Evolutionary conservation across 306 rosid species (phyloP), one percentile per base, ranked within the genome.

Genomic region (Sphenostylis stenocarpa): DNA sequence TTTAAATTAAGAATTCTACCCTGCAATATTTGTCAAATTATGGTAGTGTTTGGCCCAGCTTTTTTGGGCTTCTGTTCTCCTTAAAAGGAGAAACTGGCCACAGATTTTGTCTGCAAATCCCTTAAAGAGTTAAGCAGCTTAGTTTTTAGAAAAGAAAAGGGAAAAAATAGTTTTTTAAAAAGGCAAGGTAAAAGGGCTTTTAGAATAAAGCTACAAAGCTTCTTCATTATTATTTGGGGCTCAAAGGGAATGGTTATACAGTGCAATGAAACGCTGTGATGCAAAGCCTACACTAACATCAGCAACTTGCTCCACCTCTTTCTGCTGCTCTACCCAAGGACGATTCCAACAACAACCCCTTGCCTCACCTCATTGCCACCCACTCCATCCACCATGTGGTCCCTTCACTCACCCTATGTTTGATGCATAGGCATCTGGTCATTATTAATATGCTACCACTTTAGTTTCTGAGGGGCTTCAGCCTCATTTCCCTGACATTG

Each of bases 401-500:
- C 71, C 71, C 85, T 93, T 19, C 89, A 88, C 85, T 91, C 91
- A 3, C 91, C 71, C 73, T 90, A 86, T 79, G 76, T 57, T 80
- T 90, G 65, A 85, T 93, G 75, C 92, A 83, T 60, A 83, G 79
- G 44, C 86, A 90, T 71, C 55, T 88, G 4, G 91, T 92, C 6
- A 89, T 36, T 91, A 52, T 88, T 23, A 88, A 93, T 26, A 77
- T 87, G 88, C 86, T 90, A 68, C 87, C 93, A 0, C 68, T 90
- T 86, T 90, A 91, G 86, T 91, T 94, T 48, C 57, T 80, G 55
- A 90, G 98, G 64, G 86, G 84, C 58, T 91, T 84, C 96, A 91
- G 69, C 97, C 97, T 36, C 94, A 91, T 79, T 94, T 91, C 58
- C 90, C 88, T 11, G 96, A 94, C 72, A 86, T 94, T 78, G 90